A percentile compares a stretch with the other conserved stretches of the same genome.
phyloP scores from a whole-genome alignment of 169 alveolate species.

The Eimeria praecox region DNA sequence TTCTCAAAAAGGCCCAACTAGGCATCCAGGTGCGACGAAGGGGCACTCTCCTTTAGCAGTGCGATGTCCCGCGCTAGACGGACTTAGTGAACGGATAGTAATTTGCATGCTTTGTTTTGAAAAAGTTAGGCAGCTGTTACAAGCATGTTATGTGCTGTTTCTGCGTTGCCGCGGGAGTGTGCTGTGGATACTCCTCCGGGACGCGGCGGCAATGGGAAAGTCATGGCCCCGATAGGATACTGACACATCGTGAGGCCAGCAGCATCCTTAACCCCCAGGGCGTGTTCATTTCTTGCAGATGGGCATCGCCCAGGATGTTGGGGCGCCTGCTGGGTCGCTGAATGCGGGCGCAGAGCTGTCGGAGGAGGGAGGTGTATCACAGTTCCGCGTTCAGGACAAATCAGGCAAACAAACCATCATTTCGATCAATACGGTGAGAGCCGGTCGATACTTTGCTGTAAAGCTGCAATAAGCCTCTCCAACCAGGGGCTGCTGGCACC shows the following conservation, averaged over 20 bases:
- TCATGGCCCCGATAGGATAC: neutral
- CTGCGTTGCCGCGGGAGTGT: neutral
- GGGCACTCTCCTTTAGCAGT: neutral
- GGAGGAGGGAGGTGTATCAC: conserved; percentile 77
- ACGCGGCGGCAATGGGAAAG: neutral
- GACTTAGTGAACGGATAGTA: neutral
- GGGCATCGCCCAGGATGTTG: conserved; percentile 48
- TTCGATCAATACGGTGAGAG: conserved; percentile 78
- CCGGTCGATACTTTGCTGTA: neutral
- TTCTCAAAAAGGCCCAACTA: conserved; percentile 11
- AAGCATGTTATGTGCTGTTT: neutral
- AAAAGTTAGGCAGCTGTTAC: neutral
- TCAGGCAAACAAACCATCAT: conserved; percentile 72
- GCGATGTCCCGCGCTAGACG: neutral
- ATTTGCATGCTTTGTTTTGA: neutral
- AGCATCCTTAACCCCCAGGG: neutral
- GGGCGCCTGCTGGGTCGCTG: conserved; percentile 71
- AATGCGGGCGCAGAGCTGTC: conserved; percentile 73
- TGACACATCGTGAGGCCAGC: neutral
- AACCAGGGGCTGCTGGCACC: neutral
- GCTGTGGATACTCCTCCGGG: neutral
- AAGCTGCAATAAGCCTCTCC: neutral
- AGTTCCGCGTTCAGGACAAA: conserved; percentile 72
- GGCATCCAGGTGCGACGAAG: conserved; percentile 28
- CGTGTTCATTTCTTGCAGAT: conserved; percentile 2